Evolutionary conservation across 2,329 filamentous ascomycete species (phyloP), one percentile per base, ranked within the genome.

Genomic region (Penicillium sp.): DNA sequence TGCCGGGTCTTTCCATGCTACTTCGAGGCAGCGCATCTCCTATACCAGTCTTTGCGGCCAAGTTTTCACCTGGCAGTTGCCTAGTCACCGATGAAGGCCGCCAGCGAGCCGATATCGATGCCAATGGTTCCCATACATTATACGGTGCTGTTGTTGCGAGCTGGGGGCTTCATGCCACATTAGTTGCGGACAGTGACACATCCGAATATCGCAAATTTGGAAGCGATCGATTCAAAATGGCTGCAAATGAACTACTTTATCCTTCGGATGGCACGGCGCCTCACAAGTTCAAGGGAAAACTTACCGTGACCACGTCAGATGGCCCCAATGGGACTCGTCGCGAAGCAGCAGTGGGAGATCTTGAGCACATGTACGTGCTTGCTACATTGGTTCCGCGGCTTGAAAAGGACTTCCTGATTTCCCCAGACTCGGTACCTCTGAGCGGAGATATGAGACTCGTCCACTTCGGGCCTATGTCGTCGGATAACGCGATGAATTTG

Each of bases 101-200:
- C 75, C 11, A 73, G 79, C 61, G 63, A 31, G 56, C 59, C 25
- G 52, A 55, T 28, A 57, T 72, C 12, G 30, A 46, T 39, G 22
- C 14, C 25, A 18, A 46, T 25, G 59, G 68, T 28, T 61, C 68
- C 18, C 64, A 56, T 42, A 65, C 58, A 3, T 61, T 79, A 2
- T 80, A 87, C 61, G 91, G 89, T 22, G 87, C 86, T 19, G 89
- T 96, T 18, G 91, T 97, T 2, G 86, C 85, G 37, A 93, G 87
- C 67, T 95, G 95, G 80, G 92, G 88, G 16, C 83, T 97, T 63
- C 92, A 97, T 64, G 88, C 91, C 27, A 84, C 86, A 35, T 78
- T 97, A 3, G 89, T 97, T 18, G 90, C 88, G 60, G 90, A 96
- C 72, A 93, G 88, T 68, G 92, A 97, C 68, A 95, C 91, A 0